These are phyloP conservation scores for Alloascoidea africana DNA, from an alignment of 805 yeast species.

Conservation along the genomic window DNA sequence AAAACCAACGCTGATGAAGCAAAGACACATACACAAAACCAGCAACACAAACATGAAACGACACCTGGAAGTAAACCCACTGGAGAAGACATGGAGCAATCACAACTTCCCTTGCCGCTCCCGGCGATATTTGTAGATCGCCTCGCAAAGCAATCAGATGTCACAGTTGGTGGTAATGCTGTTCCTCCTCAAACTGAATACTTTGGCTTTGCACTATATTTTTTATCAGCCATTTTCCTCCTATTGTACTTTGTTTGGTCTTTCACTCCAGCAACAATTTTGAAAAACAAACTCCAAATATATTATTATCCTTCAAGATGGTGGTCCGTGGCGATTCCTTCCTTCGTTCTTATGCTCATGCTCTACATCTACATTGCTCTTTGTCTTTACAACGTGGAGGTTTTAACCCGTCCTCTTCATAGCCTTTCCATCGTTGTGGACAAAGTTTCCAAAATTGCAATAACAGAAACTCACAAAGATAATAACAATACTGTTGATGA, in stretches of 20 bases:
- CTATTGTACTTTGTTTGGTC: slow-evolving; percentile 61
- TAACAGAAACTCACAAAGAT: slow-evolving; percentile 7
- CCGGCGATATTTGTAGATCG: slow-evolving; percentile 10
- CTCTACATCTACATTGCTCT: slow-evolving; percentile 57
- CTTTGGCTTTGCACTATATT: slow-evolving; percentile 74
- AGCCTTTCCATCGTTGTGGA: slow-evolving; percentile 58
- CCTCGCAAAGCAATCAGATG: slow-evolving; percentile 20
- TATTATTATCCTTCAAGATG: slow-evolving; percentile 76
- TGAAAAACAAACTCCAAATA: slow-evolving; percentile 37
- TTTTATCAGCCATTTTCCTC: slow-evolving; percentile 43
- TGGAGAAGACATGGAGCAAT: no score
- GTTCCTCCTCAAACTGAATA: slow-evolving; percentile 45
- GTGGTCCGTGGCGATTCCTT: slow-evolving; percentile 80
- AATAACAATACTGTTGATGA: slow-evolving; percentile 6
- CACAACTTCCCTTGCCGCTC: no score
- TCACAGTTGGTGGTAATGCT: slow-evolving; percentile 20
- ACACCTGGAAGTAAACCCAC: no score
- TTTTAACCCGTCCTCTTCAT: slow-evolving; percentile 42
- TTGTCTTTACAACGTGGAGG: slow-evolving; percentile 63
- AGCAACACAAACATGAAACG: no score
- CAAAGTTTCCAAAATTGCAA: slow-evolving; percentile 31
- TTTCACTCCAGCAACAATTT: slow-evolving; percentile 41
- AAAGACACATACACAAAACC: no score
- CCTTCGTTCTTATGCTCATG: slow-evolving; percentile 56
- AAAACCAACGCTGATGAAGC: no score